phyloP scores from a whole-genome alignment of 441 rosid genomes.

The Eruca vesicaria region DNA sequence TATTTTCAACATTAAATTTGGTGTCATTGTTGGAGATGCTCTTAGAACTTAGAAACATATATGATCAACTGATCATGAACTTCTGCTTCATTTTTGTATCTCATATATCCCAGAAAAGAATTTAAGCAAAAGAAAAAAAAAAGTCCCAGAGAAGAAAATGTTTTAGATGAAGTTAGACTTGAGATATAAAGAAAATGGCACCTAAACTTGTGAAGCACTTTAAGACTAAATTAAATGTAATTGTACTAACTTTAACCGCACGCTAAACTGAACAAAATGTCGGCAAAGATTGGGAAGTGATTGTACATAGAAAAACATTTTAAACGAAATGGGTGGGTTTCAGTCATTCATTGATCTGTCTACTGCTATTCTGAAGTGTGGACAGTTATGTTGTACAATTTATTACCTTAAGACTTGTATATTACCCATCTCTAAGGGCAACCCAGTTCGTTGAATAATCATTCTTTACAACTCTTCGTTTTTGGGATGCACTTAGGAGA shows the following conservation, averaged over 20 bases:
- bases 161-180: background rate
- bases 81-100: background rate
- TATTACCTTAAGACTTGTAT: constrained; percentile 23
- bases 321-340: constrained; percentile 9
- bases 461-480: background rate
- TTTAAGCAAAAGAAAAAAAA: no score
- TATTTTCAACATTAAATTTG: no score
- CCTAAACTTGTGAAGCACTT: background rate
- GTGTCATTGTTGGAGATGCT: no score
- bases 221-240: background rate
- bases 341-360: constrained; percentile 28
- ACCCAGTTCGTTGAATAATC: constrained; percentile 16
- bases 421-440: constrained; percentile 34
- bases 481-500: background rate
- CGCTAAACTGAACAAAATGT: background rate
- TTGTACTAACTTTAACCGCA: background rate
- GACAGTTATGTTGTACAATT: constrained; percentile 20
- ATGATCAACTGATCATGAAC: background rate
- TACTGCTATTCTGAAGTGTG: constrained; percentile 23
- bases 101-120: no score
- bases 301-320: background rate
- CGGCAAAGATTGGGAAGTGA: constrained; percentile 11
- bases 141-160: background rate
- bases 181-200: background rate
- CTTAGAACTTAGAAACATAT: background rate